Evolutionary conservation across 371 early-diverging fungal species (phyloP), one percentile per base, ranked within the genome.

Genomic region (Mortierella sp.): DNA sequence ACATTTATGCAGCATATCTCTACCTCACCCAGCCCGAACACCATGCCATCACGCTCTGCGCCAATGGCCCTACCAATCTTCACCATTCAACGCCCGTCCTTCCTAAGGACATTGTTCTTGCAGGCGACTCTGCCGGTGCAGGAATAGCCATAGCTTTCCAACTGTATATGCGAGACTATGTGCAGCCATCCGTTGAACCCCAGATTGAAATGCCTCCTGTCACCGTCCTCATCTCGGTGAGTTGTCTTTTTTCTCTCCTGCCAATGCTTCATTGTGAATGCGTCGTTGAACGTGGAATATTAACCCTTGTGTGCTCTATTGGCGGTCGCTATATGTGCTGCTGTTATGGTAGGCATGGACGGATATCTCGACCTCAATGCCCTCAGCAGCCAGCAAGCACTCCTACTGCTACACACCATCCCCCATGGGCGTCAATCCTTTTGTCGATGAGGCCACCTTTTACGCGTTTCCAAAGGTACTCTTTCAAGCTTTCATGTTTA

Each of bases 1-100:
- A 97, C 87, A 93, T 92, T 51, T 88, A 95, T 46, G 90, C 94
- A 34, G 92, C 95, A 0, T 97, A 96, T 77, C 78, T 91, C 34
- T 91, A 92, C 77, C 75, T 89, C 40, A 87, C 94, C 48, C 88
- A 91, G n/a, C 92, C 93, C 6, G 89, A 90, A 13, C 82, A 89
- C 31, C 72, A 67, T 3, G 90, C 90, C 21, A 83, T 82, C 14
- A 69, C 77, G 11, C 55, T 75, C 26, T 48, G 31, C 50, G 44
- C 73, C 2, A 53, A 48, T 1, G 55, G 75, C 5, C 16, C 57
- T 16, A 26, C 28, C 9, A 28, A 44, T 3, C 46, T 34, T 19
- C 64, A 81, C 14, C 71, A 46, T 9, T n/a, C 59, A 5, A 34
- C 53, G 8, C 82, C 86, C 2, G 28, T 86, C 10, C 75, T 81